Conservation (phyloP, 371 early-diverging fungal genomes). For the Dichotomocladium elegans region DNA sequence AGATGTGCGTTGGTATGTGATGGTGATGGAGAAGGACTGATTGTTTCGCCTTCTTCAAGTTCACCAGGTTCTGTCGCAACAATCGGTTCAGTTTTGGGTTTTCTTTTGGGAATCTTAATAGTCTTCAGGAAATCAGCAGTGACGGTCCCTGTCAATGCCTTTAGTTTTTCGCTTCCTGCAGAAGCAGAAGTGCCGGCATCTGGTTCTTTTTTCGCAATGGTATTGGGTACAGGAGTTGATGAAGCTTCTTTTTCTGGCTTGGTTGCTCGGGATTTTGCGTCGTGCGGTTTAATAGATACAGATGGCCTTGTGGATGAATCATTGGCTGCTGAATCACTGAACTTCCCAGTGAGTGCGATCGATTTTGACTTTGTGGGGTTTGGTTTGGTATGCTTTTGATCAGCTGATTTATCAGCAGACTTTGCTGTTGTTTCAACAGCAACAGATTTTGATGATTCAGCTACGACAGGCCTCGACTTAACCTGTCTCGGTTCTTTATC, state of each 20-base stretch:
- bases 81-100: not conserved
- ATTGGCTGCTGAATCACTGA: too few relatives aligned
- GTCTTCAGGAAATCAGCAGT: slow-evolving; percentile 1
- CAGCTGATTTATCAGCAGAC: not conserved
- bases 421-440: not conserved
- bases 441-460: not conserved
- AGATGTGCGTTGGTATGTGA: not conserved
- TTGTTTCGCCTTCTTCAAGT: slow-evolving; percentile 21
- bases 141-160: not conserved
- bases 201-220: not conserved
- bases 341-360: too few relatives aligned
- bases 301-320: too few relatives aligned
- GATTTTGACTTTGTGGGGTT: not conserved
- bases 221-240: too few relatives aligned
- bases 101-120: slow-evolving; percentile 7
- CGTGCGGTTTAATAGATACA: too few relatives aligned
- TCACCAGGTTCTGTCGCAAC: too few relatives aligned
- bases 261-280: too few relatives aligned
- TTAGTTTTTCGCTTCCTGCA: not conserved
- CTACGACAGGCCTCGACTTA: not conserved
- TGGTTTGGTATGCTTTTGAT: not conserved
- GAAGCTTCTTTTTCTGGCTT: too few relatives aligned
- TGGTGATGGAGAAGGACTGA: slow-evolving; percentile 16
- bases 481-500: too few relatives aligned
- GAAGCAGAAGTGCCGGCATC: not conserved